Conservation (phyloP, 352 stramenopile species). For the Paralagenidium karlingii region DNA sequence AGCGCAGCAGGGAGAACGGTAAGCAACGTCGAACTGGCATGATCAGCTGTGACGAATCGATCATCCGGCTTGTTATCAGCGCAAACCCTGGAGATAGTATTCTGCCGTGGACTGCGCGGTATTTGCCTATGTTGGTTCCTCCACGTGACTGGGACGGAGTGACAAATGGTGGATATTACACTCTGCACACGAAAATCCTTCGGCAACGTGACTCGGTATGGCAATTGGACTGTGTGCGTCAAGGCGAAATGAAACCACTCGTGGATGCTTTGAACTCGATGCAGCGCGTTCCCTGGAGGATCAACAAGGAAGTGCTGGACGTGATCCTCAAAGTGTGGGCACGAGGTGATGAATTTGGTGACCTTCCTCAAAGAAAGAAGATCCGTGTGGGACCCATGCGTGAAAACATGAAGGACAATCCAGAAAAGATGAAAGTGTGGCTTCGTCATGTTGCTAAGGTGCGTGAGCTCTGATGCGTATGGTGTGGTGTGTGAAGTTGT, state of each 20-base stretch:
- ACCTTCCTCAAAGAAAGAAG: slow-evolving; percentile 81
- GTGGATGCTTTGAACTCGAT: slow-evolving; percentile 90
- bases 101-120: slow-evolving; percentile 69
- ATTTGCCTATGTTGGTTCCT: slow-evolving; percentile 95
- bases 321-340: slow-evolving; percentile 88
- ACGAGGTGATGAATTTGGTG: slow-evolving; percentile 83
- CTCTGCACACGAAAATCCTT: slow-evolving; percentile 89
- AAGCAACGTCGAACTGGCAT: slow-evolving; percentile 41
- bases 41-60: slow-evolving; percentile 55
- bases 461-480: slow-evolving; percentile 9
- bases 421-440: slow-evolving; percentile 37
- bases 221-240: slow-evolving; percentile 83
- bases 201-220: slow-evolving; percentile 66
- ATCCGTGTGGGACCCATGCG: slow-evolving; percentile 28
- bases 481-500: slow-evolving; percentile 1
- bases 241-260: slow-evolving; percentile 74
- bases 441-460: slow-evolving; percentile 67
- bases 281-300: slow-evolving; percentile 87
- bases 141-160: slow-evolving; percentile 85
- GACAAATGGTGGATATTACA: slow-evolving; percentile 89
- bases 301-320: slow-evolving; percentile 91
- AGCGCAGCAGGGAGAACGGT: slow-evolving; percentile 27
- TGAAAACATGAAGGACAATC: slow-evolving; percentile 50
- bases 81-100: slow-evolving; percentile 44
- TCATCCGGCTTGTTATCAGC: slow-evolving; percentile 33